Base-by-base conservation (phyloP, 1,284 basidiomycete species). In the Porogramme epimiltina region DNA sequence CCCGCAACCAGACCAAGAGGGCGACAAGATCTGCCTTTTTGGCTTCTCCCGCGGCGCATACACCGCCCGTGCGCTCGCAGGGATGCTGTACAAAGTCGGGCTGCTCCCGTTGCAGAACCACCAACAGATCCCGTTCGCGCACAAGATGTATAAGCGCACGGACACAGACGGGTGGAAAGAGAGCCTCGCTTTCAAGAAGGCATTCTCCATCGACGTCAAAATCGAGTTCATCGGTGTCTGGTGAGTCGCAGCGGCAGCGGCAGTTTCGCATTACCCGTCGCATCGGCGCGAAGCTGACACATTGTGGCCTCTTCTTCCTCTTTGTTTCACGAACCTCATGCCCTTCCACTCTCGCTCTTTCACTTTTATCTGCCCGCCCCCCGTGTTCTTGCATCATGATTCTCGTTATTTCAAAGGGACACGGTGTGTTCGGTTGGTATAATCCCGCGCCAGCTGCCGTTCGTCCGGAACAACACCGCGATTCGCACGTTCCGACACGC, bases 21-120 rank as follows among this genome's bases (percentile, higher is more conserved):
- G 74, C 11, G 81, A 82, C 62, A 76, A 77, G 49, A 81, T 81
- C n/a, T 79, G 78, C 58, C 69, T 83, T 6, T 83, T 83, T 60
- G 81, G 81, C 2, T 88, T 87, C 66, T 85, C 81, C n/a, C 76
- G 85, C 5, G 85, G 85, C 3, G 84, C 84, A 24, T 86, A 86
- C 62, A 85, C 81, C 22, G 68, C 68, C 16, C 62, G 65, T 45
- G 77, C 77, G 23, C 64, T 81, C 3, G 80, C 79, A 1, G 80
- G 80, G 4, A 82, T 82, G 78, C 59, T 81, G 33, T 77, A 80
- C 62, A 80, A 81, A 60, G 67, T 70, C 41, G 83, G 82, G 11
- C 68, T 85, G 3, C 71, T 85, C 0, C 82, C 83, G 0, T 68
- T 73, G 16, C 68, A 70, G 54, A 85, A 85, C 55, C 56, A 70